Base-by-base conservation (phyloP, 192 early-diverging fungal genomes). In the Powellomyces hirtus region DNA sequence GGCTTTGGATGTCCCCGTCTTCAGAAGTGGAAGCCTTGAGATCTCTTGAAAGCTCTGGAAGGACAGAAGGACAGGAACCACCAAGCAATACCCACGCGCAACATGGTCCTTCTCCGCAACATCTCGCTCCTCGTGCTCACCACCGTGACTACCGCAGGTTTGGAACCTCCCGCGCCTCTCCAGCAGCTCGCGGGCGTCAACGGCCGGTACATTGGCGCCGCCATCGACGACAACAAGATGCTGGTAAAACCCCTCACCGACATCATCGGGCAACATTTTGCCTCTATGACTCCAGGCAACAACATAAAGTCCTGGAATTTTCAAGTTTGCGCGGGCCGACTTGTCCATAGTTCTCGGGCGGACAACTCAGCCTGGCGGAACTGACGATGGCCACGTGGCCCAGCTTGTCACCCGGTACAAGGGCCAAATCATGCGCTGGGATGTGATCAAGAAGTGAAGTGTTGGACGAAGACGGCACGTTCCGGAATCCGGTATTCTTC, bases 91-190 rank as follows among this genome's bases (percentile, higher is more conserved):
- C n/a, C n/a, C n/a, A n/a, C n/a, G n/a, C n/a, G n/a, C n/a, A n/a
- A n/a, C n/a, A n/a, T n/a, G n/a, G n/a, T n/a, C n/a, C n/a, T n/a
- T n/a, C n/a, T n/a, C n/a, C 40, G 11, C 40, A 44, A 44, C 10
- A 44, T 44, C 11, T 13, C 10, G 20, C 78, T 75, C 31, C 78
- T 79, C 38, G 77, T 71, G 11, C 82, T 44, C 40, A n/a, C 40
- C 40, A 13, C n/a, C 40, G 40, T n/a, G 11, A n/a, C 40, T 44
- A 44, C n/a, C n/a, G 40, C 40, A 44, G 40, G 40, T n/a, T 10
- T 44, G 10, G n/a, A 10, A 10, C 11, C 40, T 10, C 40, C 10
- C 10, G 11, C 40, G 10, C n/a, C 40, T 44, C 40, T 44, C n/a
- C 10, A 44, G 40, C 10, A n/a, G 10, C 40, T 44, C 40, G 40